Conservation (phyloP, 306 rosid genomes). For the Oemleria cerasiformis region DNA sequence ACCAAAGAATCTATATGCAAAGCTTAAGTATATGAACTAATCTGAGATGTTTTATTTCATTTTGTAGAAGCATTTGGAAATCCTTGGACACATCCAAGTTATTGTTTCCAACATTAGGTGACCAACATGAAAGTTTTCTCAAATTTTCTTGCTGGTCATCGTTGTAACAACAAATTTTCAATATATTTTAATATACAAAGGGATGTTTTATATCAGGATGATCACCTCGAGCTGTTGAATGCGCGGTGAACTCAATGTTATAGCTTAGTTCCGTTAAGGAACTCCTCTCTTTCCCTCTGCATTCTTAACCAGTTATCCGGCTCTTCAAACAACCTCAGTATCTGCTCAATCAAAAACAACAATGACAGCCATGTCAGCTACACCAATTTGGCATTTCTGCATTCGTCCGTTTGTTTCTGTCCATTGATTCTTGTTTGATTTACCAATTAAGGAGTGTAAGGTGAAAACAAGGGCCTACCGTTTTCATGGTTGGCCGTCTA, state of each 20-base stretch:
- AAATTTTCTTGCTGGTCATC: neutral
- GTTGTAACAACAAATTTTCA: neutral
- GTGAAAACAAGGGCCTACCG: conserved; percentile 14
- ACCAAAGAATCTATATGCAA: neutral
- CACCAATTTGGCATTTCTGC: neutral
- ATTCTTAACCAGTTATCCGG: conserved; percentile 37
- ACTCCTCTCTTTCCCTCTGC: conserved; percentile 37
- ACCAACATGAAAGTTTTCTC: neutral
- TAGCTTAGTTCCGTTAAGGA: conserved; percentile 24
- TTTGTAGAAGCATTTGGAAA: neutral
- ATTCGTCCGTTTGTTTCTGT: too few species aligned
- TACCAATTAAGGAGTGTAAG: too few species aligned
- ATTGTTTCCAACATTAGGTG: neutral
- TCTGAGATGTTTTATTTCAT: neutral
- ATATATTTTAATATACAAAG: neutral
- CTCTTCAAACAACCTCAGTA: conserved; percentile 40
- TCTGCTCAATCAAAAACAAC: conserved; percentile 23
- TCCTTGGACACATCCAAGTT: neutral
- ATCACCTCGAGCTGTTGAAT: neutral
- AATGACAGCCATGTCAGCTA: neutral
- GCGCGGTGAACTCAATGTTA: neutral
- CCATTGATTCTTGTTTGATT: too few species aligned
- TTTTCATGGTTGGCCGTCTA: conserved; percentile 44
- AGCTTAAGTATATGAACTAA: neutral
- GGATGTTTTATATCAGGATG: neutral